Base-by-base conservation (phyloP, 2,329 filamentous ascomycete genomes). In the Colletotrichum neosansevieriae region DNA sequence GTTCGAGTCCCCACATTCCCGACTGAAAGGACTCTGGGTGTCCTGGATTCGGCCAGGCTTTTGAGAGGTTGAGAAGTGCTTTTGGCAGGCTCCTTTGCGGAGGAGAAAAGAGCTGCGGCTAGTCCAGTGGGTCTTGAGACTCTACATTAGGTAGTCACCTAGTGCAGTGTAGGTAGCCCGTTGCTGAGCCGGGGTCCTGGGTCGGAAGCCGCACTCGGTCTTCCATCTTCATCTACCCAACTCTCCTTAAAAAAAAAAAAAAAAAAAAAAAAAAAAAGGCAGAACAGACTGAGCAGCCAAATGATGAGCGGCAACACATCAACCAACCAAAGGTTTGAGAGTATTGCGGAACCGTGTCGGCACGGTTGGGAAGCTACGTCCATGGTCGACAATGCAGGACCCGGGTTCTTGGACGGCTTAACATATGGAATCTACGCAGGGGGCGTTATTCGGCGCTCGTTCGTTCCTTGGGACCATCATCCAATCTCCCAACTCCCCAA, bases 401-500 rank as follows among this genome's bases (percentile, higher is more conserved):
- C 15, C 38, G 53, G 53, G 19, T 21, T 57, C 17, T 42, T 57
- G 36, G 36, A 40, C 17, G 17, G 34, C 51, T 56, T 24, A 17
- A 53, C 21, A 53, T 36, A 21, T 34, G 49, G 24, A 51, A 51
- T 51, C 49, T 32, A 53, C 49, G 49, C 49, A 53, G n/a, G 56
- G 44, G 57, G 42, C 29, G 13, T 38, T 21, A 36, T 44, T 40
- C 53, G 65, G 53, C 60, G 65, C 53, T 64, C 60, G 65, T 54
- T 54, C 60, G 45, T 68, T 54, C 60, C 49, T 49, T 65, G 54
- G 11, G 36, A 40, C 61, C 54, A 54, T 65, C 60, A 59, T 68
- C 65, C 65, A 68, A 68, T 68, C 60, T 68, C 29, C 29, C 29
- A 29, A 29, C 29, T 29, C 29, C 61, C 49, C 65, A 54, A 42